Evolutionary conservation across 163 green algal genomes (phyloP).

Genomic region (Chlamydomonas reinhardtii): DNA sequence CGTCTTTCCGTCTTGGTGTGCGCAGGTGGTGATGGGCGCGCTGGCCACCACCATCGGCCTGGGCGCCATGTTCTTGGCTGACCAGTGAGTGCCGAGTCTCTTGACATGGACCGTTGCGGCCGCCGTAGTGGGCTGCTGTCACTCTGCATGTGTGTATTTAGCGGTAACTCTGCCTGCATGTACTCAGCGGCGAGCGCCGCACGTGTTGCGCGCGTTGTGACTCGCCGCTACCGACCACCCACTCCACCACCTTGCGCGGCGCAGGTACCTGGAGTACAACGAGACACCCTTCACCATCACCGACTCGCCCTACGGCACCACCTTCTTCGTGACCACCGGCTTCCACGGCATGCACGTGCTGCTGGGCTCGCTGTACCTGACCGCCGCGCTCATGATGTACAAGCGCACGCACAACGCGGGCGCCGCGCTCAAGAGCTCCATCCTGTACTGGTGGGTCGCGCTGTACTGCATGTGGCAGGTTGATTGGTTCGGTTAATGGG

Average conservation of each 20-base stretch:
- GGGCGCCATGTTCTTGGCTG: constrained; percentile 61
- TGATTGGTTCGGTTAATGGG: neutral
- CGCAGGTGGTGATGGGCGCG: constrained; percentile 54
- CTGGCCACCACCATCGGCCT: constrained; percentile 61
- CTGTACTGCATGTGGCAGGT: too few relatives aligned
- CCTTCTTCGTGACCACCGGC: constrained; percentile 68
- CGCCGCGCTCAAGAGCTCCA: constrained; percentile 49
- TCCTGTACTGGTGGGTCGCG: constrained; percentile 60
- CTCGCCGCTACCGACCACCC: too few relatives aligned
- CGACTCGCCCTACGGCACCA: constrained; percentile 63
- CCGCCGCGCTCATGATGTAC: constrained; percentile 52
- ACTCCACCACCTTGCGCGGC: too few relatives aligned
- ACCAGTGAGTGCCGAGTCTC: constrained; percentile 36
- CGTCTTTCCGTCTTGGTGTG: too few relatives aligned
- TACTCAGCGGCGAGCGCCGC: too few relatives aligned
- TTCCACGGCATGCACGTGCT: constrained; percentile 71
- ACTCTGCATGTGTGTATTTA: too few relatives aligned
- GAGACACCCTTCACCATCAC: constrained; percentile 64
- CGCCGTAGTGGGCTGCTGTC: too few relatives aligned
- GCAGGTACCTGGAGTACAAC: constrained; percentile 66
- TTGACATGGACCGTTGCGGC: too few relatives aligned
- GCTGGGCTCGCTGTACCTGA: constrained; percentile 62
- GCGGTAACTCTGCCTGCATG: too few relatives aligned
- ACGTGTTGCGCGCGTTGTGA: too few relatives aligned
- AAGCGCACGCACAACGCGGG: constrained; percentile 50